These are phyloP conservation scores for Chamaecyparis obtusa DNA, from an alignment of 75 land plant species.

Conservation along the genomic window DNA sequence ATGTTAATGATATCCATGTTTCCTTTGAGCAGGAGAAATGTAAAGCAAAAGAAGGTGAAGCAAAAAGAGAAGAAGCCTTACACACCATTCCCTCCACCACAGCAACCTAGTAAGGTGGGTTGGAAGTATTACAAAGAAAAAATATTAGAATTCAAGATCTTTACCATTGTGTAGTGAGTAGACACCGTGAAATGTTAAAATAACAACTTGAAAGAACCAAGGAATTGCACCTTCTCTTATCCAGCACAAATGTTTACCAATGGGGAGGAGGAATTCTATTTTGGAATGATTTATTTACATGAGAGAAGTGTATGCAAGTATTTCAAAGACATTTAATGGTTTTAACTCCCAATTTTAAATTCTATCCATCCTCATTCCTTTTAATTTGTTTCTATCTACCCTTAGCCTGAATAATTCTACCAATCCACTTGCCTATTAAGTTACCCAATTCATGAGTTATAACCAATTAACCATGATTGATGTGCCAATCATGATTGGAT, in stretches of 20 bases:
- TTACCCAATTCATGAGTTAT: not conserved
- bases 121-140: not conserved
- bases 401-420: not conserved
- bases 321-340: not conserved
- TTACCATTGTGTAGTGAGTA: not conserved
- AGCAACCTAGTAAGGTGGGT: slow-evolving; percentile 89
- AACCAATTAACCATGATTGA: not conserved
- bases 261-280: not conserved
- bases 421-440: not conserved
- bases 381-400: not conserved
- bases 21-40: slow-evolving; percentile 75
- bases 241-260: not conserved
- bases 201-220: not conserved
- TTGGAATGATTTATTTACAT: not conserved
- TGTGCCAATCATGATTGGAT: not conserved
- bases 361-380: not conserved
- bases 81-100: slow-evolving; percentile 98
- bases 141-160: not conserved
- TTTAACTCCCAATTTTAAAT: not conserved
- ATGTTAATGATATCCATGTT: not conserved
- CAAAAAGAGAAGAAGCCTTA: slow-evolving; percentile 92
- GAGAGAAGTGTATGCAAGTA: not conserved
- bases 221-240: not conserved
- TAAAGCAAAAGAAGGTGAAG: slow-evolving; percentile 76
- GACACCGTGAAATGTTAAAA: not conserved